Percentiles rank a stretch among this genome's conserved stretches.
Conservation (phyloP, 2,329 filamentous ascomycete genomes). For the Domatiomyces globalis region DNA sequence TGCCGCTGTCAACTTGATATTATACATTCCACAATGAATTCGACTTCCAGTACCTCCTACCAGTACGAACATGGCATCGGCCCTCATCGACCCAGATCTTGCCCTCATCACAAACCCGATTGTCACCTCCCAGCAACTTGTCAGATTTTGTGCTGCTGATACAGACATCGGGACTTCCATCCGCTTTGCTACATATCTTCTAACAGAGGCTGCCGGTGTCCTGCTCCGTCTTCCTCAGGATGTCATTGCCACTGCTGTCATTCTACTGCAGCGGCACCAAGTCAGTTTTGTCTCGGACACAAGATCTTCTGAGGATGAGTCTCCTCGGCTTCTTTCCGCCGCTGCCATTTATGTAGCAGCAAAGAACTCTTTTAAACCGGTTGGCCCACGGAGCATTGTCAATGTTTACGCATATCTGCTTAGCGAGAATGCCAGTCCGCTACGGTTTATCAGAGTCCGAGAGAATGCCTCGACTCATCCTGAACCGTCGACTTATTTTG, state of each 20-base stretch:
- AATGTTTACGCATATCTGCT: conserved; percentile 75
- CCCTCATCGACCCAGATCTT: neutral
- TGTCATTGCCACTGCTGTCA: conserved; percentile 69
- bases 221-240: conserved; percentile 75
- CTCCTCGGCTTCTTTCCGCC: conserved; percentile 40
- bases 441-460: conserved; percentile 27
- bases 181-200: conserved; percentile 30
- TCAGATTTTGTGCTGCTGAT: conserved; percentile 14
- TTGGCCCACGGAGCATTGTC: conserved; percentile 63
- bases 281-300: conserved; percentile 1
- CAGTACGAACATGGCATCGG: neutral
- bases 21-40: neutral
- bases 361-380: conserved; percentile 66
- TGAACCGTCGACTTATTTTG: conserved; percentile 47
- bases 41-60: too few relatives aligned
- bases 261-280: conserved; percentile 56
- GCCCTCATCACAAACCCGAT: conserved; percentile 29
- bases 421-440: conserved; percentile 42
- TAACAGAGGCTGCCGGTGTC: conserved; percentile 40
- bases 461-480: conserved; percentile 20
- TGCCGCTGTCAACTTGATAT: neutral
- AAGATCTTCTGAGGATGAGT: neutral
- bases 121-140: conserved; percentile 31
- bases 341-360: conserved; percentile 66
- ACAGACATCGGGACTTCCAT: conserved; percentile 30